Percentiles rank a stretch among this genome's conserved stretches.
Conservation (phyloP, 2,329 filamentous ascomycete species). For the Orbilia brochopaga region DNA sequence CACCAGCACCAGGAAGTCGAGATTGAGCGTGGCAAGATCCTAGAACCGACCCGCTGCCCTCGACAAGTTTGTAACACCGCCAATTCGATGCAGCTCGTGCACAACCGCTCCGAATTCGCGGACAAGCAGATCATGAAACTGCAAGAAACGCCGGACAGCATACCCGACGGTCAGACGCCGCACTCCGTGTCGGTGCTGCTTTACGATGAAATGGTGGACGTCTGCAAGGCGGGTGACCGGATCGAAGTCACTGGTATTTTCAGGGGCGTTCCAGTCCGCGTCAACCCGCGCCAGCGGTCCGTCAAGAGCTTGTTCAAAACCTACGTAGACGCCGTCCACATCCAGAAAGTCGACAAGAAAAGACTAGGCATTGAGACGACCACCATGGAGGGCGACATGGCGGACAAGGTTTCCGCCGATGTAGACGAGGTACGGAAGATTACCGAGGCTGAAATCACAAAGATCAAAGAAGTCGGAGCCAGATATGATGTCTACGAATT, state of each 20-base stretch:
- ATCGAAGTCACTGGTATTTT: conserved; percentile 97
- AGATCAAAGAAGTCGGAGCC: conserved; percentile 79
- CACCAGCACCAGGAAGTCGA: conserved; percentile 88
- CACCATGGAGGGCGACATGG: conserved; percentile 82
- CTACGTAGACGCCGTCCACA: conserved; percentile 91
- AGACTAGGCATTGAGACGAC: conserved; percentile 88
- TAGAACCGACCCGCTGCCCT: conserved; percentile 85
- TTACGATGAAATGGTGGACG: conserved; percentile 95
- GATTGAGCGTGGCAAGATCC: conserved; percentile 93
- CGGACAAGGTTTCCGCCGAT: conserved; percentile 72
- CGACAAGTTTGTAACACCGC: conserved; percentile 78
- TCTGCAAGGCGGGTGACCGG: conserved; percentile 96
- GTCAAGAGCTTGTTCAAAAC: conserved; percentile 98
- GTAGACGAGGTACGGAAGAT: conserved; percentile 85
- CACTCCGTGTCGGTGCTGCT: conserved; percentile 96
- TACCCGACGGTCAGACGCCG: conserved; percentile 94
- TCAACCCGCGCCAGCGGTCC: conserved; percentile 89
- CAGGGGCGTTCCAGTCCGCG: conserved; percentile 87
- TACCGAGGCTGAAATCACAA: conserved; percentile 82
- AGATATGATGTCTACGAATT: conserved; percentile 92
- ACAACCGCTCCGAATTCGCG: conserved; percentile 91
- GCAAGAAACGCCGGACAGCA: conserved; percentile 93
- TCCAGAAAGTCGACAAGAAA: conserved; percentile 95
- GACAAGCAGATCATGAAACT: conserved; percentile 99
- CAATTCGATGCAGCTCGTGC: conserved; percentile 98